phyloP scores from a whole-genome alignment of 441 rosid species.

The Mallotus japonicus region DNA sequence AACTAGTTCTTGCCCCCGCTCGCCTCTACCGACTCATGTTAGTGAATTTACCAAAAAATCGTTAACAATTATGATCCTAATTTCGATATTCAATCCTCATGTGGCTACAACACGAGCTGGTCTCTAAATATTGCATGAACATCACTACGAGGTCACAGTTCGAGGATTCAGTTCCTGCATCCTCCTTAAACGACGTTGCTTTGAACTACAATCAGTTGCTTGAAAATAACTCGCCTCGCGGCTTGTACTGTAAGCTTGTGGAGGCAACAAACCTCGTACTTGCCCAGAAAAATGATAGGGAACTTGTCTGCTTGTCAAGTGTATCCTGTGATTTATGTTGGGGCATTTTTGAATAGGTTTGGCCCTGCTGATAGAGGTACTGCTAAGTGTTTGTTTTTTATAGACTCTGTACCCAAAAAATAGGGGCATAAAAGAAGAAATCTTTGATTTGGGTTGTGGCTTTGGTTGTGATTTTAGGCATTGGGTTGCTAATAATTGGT shows the following conservation, averaged over 20 bases:
- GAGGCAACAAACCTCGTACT: slow-evolving; percentile 39
- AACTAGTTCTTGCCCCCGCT: slow-evolving; percentile 61
- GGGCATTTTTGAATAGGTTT: slow-evolving; percentile 51
- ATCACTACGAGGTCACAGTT: slow-evolving; percentile 64
- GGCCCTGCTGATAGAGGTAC: slow-evolving; percentile 72
- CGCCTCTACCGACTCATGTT: slow-evolving; percentile 65
- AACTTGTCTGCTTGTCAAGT: slow-evolving; percentile 67
- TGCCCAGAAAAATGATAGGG: slow-evolving; percentile 47
- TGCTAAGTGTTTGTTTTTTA: slow-evolving; percentile 62
- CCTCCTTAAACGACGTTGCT: slow-evolving; percentile 33
- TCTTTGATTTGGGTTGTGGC: slow-evolving; percentile 37
- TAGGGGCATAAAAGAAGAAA: slow-evolving; percentile 24
- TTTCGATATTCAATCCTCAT: slow-evolving; percentile 52
- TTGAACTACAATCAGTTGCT: slow-evolving; percentile 65
- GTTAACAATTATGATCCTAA: slow-evolving; percentile 30
- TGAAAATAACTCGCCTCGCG: slow-evolving; percentile 60
- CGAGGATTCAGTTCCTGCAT: slow-evolving; percentile 40
- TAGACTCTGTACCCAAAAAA: slow-evolving; percentile 30
- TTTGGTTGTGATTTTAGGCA: too few relatives aligned
- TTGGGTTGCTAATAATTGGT: slow-evolving; percentile 36
- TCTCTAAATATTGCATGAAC: slow-evolving; percentile 73
- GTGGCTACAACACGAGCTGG: slow-evolving; percentile 80
- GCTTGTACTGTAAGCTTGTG: slow-evolving; percentile 60
- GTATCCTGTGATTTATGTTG: slow-evolving; percentile 66
- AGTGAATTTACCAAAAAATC: slow-evolving; percentile 49